phyloP scores from a whole-genome alignment of 2,329 filamentous ascomycete species.

The Diaporthe vaccinii region DNA sequence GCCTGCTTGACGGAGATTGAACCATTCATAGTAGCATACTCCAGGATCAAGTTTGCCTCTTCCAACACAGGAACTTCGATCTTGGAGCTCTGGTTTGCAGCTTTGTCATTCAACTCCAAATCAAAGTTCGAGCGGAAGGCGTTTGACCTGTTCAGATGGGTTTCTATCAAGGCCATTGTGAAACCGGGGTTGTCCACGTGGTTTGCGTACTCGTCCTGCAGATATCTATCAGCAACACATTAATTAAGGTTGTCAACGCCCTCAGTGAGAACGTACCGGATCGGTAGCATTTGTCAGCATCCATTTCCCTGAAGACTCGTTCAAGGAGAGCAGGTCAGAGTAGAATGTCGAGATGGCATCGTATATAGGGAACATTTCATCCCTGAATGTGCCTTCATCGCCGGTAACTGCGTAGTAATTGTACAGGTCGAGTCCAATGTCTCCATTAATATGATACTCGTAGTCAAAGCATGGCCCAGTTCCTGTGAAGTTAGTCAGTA shows the following conservation, averaged over 20 bases:
- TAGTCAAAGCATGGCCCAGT: conserved; percentile 37
- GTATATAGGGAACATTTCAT: conserved; percentile 71
- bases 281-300: conserved; percentile 76
- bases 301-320: conserved; percentile 62
- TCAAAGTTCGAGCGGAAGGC: conserved; percentile 69
- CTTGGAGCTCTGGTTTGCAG: conserved; percentile 25
- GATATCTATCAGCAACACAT: background rate
- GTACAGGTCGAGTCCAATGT: conserved; percentile 36
- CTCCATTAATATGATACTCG: conserved; percentile 41
- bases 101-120: conserved; percentile 58
- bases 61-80: conserved; percentile 28
- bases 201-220: conserved; percentile 76
- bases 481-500: conserved; percentile 59
- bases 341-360: conserved; percentile 74
- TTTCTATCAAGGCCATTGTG: conserved; percentile 73
- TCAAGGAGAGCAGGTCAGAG: conserved; percentile 70
- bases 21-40: conserved; percentile 77
- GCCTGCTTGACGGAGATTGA: conserved; percentile 52
- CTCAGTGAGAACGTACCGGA: conserved; percentile 62
- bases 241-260: no score
- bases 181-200: conserved; percentile 76
- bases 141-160: conserved; percentile 70
- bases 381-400: conserved; percentile 31
- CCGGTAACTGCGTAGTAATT: conserved; percentile 38
- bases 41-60: conserved; percentile 67